Conservation (phyloP, 305 asterid species). For the Solanum hybrid region DNA sequence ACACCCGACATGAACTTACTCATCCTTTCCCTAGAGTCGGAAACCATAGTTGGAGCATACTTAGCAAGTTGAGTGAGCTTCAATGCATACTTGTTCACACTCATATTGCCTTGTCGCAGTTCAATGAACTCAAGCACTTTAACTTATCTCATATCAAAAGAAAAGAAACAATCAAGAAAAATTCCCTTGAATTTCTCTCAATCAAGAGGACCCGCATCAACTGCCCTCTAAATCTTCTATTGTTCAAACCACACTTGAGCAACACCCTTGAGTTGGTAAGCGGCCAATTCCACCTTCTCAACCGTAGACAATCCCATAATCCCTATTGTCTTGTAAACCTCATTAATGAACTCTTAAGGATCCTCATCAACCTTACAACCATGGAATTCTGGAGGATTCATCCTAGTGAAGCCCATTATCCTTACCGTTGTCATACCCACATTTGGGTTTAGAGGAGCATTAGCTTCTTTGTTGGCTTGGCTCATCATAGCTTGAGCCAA, state of each 20-base stretch:
- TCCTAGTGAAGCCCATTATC: background rate
- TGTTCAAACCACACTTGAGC: background rate
- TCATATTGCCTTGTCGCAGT: background rate
- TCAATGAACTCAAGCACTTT: background rate
- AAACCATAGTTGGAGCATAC: background rate
- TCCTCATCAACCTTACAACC: background rate
- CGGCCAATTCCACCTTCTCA: background rate
- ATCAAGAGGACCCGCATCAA: background rate
- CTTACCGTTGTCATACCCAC: background rate
- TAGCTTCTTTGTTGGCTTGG: background rate
- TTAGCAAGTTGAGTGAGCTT: background rate
- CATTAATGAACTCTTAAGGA: background rate
- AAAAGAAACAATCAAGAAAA: background rate
- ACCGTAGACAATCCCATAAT: background rate
- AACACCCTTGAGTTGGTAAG: background rate
- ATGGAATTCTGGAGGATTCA: background rate
- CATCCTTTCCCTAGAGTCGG: background rate
- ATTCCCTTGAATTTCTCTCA: background rate
- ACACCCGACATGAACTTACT: background rate
- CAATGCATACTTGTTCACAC: background rate
- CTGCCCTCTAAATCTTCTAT: background rate
- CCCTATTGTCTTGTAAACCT: background rate
- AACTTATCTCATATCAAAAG: background rate
- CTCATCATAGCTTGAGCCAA: background rate
- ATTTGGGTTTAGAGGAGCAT: background rate